Evolutionary conservation across 2,329 filamentous ascomycete species (phyloP), one percentile per base, ranked within the genome.

Genomic region (Neodidymelliopsis sp.): DNA sequence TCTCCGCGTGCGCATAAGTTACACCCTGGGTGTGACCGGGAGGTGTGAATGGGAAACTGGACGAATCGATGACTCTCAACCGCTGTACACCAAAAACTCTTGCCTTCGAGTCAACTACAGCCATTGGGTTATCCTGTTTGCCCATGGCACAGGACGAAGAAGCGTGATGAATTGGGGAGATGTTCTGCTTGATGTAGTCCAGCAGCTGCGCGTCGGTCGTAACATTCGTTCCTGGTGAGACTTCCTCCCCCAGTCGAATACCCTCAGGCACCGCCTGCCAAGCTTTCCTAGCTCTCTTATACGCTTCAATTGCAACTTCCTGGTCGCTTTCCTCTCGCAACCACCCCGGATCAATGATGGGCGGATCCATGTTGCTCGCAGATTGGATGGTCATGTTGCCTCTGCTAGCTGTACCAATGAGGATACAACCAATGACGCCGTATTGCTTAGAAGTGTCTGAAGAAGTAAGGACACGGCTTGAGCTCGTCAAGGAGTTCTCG

Each of bases 31-130:
- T 64, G 56, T 74, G 70, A 4, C 72, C 72, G 2, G 72, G 71
- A 11, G 67, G 65, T 24, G 67, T 46, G 11, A 74, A 63, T 0
- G 70, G 60, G 35, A 74, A 65, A 12, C 56, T 54, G 8, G 54
- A 59, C 2, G 63, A 61, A 57, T 74, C 71, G 4, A 73, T 61
- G 1, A 74, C 65, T 15, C 71, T 47, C 42, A 74, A 31, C 4
- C 54, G 49, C 22, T 63, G 19, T 2, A 70, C 63, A 2, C 71
- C 71, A 38, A 66, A 63, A 0, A 74, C 71, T 12, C 59, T 55
- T 2, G 55, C 69, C 25, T 66, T 61, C 2, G 60, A 60, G 54
- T 74, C 71, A 8, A 74, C 65, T 1, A 74, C 71, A 5, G 71
- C 70, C 31, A 53, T 57, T 4, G 45, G 31, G 30, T 72, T 61